Evolutionary conservation across 169 alveolate genomes (phyloP), one percentile per base, ranked within the genome.

Genomic region (Plasmodium inui): DNA sequence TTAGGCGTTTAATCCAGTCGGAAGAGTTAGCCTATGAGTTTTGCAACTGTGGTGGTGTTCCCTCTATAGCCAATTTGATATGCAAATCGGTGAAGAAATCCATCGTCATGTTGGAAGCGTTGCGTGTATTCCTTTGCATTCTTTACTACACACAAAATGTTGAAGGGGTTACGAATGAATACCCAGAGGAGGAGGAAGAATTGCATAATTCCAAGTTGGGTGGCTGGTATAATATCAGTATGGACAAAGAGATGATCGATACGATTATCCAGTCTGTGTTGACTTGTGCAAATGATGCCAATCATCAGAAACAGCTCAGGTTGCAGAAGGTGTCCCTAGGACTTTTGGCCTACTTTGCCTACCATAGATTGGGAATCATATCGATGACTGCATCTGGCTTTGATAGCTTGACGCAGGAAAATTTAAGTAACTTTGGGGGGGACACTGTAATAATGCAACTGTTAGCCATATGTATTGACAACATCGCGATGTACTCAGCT

Each of bases 11-110:
- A 85, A 94, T 97, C 39, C 95, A 93, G 76, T 95, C 96, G 30
- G 97, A 97, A 67, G 98, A 97, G 73, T 97, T 97, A 92, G 99
- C 98, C 6, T 96, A 97, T 78, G 98, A 96, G 82, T 97, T 97
- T 86, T 97, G 98, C 94, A 96, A 97, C 44, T 96, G 96, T 81
- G 99, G 98, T 28, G 99, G 99, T 30, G 96, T 97, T 2, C 96
- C 97, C 28, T 92, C 98, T 34, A 82, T 96, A 55, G 96, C 97
- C 22, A 93, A 96, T 76, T 93, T 96, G 39, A 92, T 96, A 67
- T 91, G 96, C 88, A 96, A 97, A 83, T 96, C 98, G 2, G 96
- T 96, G 26, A 96, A 97, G 41, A 98, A 97, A 74, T 96, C 98
- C 46, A 95, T 96, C 78, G 97, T 98, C 14, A 93, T 98, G 92